Evolutionary conservation across 768 basidiomycete genomes (phyloP), one percentile per base, ranked within the genome.

Genomic region (Lepiota subincarnata): DNA sequence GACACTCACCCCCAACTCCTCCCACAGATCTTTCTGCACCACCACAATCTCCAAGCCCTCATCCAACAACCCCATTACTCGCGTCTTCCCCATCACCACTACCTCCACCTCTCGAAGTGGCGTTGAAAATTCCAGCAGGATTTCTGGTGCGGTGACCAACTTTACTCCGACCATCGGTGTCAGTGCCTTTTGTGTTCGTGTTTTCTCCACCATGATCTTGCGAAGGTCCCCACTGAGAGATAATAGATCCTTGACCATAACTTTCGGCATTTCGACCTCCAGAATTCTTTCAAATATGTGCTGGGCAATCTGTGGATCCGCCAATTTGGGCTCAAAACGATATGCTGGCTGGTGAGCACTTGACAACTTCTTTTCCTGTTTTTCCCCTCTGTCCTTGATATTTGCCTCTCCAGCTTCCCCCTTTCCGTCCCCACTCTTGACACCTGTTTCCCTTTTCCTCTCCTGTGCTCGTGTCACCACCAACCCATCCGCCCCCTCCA

Each of bases 31-130:
- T 14, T 57, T 54, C 1, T 50, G 3, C 1, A 68, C 51, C 2
- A 68, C 48, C 16, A 68, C 62, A 12, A 66, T 65, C 39, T 67
- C 60, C 6, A 59, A 66, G 14, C 63, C 49, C 6, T 62, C 57
- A 38, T 61, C 57, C 26, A 62, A 24, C 18, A 59, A 46, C 19
- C 50, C 58, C 34, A 55, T 16, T n/a, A n/a, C 39, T 51, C 50
- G 42, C 18, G 28, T 3, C 28, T 14, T 28, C 20, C 55, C 57
- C 19, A n/a, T 42, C 6, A 60, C 47, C 11, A 38, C 14, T 4
- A 64, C 49, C 1, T 54, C 47, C 2, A 57, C 19, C 35, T 59
- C 57, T 19, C 54, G 55, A 35, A 60, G 48, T 13, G 44, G 39
- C n/a, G 47, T 50, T 20, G 16, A 13, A 46, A 53, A 57, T 3